Base-by-base conservation (phyloP, 768 basidiomycete genomes). In the Pholiota conissans region DNA sequence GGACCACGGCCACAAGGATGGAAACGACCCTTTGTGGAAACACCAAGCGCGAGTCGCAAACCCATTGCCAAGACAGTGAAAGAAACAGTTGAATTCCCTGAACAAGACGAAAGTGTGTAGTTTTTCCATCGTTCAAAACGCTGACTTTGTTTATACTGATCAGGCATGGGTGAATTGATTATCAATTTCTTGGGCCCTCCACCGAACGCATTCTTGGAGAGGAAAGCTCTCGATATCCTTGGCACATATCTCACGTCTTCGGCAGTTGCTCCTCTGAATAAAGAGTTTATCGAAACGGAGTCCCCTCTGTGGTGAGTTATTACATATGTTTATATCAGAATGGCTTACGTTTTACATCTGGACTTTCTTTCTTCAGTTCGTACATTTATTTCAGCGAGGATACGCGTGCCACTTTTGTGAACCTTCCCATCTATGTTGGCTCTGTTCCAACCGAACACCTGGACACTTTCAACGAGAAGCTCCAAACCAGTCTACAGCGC, bases 21-120 rank as follows among this genome's bases (percentile, higher is more conserved):
- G 95, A 93, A 91, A 61, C 85, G 96, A 18, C 97, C 97, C 5
- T 98, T 98, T 68, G 64, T 98, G 30, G 95, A 98, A 75, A 95
- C 95, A 0, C 63, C 84, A 9, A 95, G 90, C 61, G 85, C 89
- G 5, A 70, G 72, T n/a, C 76, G 86, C 22, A 75, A 74, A 34
- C 78, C 79, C 6, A 81, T 91, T 18, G 27, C 68, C 24, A 67
- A 77, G 32, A 82, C 85, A 3, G 70, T 77, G 40, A 85, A 80
- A 58, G 83, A 90, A 59, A 76, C 79, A 0, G 86, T 98, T 16
- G 92, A 95, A 66, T 99, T 99, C 67, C 96, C 97, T 10, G 97
- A 98, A 74, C 87, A 93, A 71, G 95, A 98, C 65, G 96, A 98
- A 76, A 91, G 90, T 77, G 58, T 24, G 79, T 34, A 20, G 7